Percentiles rank a stretch among this genome's conserved stretches.
Conservation (phyloP, 129 eudicot species). For the Chrysanthemum lavandulifolium region DNA sequence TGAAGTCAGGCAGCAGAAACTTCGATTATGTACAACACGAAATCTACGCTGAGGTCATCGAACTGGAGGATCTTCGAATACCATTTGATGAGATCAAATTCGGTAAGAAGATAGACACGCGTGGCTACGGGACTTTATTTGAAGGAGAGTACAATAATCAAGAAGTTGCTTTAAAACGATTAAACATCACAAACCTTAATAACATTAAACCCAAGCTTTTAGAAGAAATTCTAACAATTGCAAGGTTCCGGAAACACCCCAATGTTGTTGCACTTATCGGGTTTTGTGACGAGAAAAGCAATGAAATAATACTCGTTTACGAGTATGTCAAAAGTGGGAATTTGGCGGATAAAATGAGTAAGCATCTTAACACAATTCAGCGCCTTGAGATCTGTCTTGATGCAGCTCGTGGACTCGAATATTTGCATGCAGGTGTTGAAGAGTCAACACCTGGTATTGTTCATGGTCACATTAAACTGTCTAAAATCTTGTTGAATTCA, state of each 20-base stretch:
- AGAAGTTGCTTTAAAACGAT: slow-evolving; percentile 30
- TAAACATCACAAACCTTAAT: slow-evolving; percentile 35
- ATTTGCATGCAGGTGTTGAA: slow-evolving; percentile 27
- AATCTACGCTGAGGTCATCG: slow-evolving; percentile 8
- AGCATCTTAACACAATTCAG: slow-evolving; percentile 33
- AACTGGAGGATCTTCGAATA: slow-evolving; percentile 29
- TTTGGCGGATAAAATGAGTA: slow-evolving; percentile 34
- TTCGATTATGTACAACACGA: not conserved
- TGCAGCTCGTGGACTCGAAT: slow-evolving; percentile 40
- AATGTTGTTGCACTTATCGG: slow-evolving; percentile 33
- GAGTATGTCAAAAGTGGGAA: slow-evolving; percentile 29
- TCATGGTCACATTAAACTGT: slow-evolving; percentile 31
- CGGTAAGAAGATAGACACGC: slow-evolving; percentile 27
- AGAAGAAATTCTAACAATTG: slow-evolving; percentile 21
- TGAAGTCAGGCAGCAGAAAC: slow-evolving; percentile 13
- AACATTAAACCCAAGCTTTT: slow-evolving; percentile 35
- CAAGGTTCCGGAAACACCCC: slow-evolving; percentile 32
- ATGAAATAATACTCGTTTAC: slow-evolving; percentile 31
- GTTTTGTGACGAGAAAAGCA: slow-evolving; percentile 32
- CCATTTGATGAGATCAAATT: slow-evolving; percentile 28
- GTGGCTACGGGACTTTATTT: slow-evolving; percentile 35
- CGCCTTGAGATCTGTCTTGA: slow-evolving; percentile 39
- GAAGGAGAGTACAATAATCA: slow-evolving; percentile 29
- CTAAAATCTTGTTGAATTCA: slow-evolving; percentile 27
- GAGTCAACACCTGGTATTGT: slow-evolving; percentile 15